Conservation (phyloP, 805 yeast genomes). For the Monosporozyma servazzii region DNA sequence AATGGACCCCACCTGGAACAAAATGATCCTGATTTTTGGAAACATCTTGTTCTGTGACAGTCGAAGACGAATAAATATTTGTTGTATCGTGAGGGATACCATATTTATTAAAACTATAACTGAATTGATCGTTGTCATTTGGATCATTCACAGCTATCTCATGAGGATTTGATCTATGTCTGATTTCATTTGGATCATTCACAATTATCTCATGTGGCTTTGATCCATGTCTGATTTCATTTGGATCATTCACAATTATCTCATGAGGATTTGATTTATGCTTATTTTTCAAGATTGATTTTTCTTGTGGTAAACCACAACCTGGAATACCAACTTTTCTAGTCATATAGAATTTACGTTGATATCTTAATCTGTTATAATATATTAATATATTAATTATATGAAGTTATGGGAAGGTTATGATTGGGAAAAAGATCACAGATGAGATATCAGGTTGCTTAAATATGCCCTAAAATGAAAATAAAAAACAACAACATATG, state of each 20-base stretch:
- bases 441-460: not conserved
- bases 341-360: slow-evolving; percentile 2
- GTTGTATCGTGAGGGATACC: not conserved
- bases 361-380: too few relatives aligned
- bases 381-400: too few relatives aligned
- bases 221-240: too few relatives aligned
- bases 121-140: not conserved
- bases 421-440: not conserved
- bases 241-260: too few relatives aligned
- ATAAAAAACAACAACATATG: not conserved
- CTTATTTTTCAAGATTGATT: not conserved
- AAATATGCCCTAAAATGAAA: not conserved
- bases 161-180: too few relatives aligned
- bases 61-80: not conserved
- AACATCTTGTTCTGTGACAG: not conserved
- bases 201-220: too few relatives aligned
- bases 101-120: not conserved
- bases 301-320: slow-evolving; percentile 6
- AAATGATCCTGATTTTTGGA: not conserved
- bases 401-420: not conserved
- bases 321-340: slow-evolving; percentile 7
- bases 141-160: too few relatives aligned
- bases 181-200: too few relatives aligned
- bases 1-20: not conserved
- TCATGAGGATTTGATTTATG: not conserved